Percentiles rank a stretch among this genome's conserved stretches.
These are phyloP conservation scores for Rhododendron vialii DNA, from an alignment of 148 eudicot genomes.

Conservation along the genomic window DNA sequence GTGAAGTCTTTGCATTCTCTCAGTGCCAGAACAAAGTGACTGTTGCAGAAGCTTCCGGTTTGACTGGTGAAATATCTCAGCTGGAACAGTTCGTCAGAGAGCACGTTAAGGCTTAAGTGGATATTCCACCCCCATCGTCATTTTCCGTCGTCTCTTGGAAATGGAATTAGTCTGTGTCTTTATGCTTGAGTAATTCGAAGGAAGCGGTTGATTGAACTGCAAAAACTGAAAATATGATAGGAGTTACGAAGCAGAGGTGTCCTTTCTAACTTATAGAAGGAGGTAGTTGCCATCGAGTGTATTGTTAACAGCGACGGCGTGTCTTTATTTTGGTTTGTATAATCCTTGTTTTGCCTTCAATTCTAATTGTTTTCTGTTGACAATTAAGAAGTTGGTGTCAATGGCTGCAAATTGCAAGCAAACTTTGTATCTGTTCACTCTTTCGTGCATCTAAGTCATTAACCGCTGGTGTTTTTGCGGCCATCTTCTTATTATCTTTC, in stretches of 20 bases:
- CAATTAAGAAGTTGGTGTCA: neutral
- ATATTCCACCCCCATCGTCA: neutral
- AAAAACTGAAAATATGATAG: neutral
- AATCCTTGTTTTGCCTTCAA: neutral
- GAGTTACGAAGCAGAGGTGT: neutral
- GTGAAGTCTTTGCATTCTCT: slow-evolving; percentile 63
- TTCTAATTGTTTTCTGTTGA: neutral
- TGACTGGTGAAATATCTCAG: slow-evolving; percentile 61
- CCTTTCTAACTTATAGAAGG: neutral
- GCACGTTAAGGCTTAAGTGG: slow-evolving; percentile 8
- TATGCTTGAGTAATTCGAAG: neutral
- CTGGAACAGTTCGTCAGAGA: slow-evolving; percentile 64
- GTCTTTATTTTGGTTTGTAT: neutral
- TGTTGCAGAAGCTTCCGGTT: slow-evolving; percentile 76
- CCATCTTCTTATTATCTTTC: neutral
- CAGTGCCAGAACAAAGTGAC: slow-evolving; percentile 77
- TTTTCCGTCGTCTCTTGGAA: neutral
- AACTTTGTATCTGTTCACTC: neutral
- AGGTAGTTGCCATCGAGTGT: neutral
- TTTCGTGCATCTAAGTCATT: neutral
- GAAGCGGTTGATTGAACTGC: neutral
- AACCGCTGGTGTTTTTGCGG: too few species aligned
- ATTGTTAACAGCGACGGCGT: neutral
- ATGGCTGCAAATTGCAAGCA: slow-evolving; percentile 4
- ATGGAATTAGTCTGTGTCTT: neutral